Evolutionary conservation across 2,329 filamentous ascomycete genomes (phyloP), one percentile per base, ranked within the genome.

Genomic region (Aspergillus pseudotamarii): DNA sequence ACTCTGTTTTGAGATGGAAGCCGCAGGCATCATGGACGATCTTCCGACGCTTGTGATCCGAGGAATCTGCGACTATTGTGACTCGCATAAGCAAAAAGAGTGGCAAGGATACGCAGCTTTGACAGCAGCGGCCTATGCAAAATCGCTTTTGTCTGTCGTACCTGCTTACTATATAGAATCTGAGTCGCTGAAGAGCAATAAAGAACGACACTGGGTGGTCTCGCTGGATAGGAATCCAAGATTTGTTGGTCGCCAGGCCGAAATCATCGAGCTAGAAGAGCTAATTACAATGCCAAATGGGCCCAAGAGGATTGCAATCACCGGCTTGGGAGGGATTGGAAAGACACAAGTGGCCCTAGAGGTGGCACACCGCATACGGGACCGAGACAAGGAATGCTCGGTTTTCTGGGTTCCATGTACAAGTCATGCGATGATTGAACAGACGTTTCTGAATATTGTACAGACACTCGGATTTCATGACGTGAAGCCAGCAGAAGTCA

Each of bases 341-440:
- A 41, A 41, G 36, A 16, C 36, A 2, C 36, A 41, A 41, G 38
- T 74, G 32, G 72, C 69, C 3, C 67, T 75, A 41, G 69, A 73
- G 51, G 64, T 69, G 30, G 66, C 69, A 6, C 69, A 72, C 55
- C 66, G 62, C 5, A 28, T 68, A 21, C 64, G 43, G n/a, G 64
- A 71, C 12, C n/a, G 26, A 34, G 43, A 58, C 45, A 65, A 60
- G 8, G 43, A 66, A 11, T 66, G 50, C 36, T 72, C 66, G 14
- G 58, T 73, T 10, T 73, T 75, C 55, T 75, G 72, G 72, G 60
- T 75, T n/a, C 66, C 71, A 38, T 69, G 69, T 41, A 71, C 67
- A 32, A 74, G 64, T 60, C 28, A 59, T 9, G 65, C 51, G 30
- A 63, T n/a, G 6, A 46, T 71, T 43, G 62, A 69, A n/a, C 63